Conservation (phyloP, 129 eudicot genomes). For the Flaveria ramosissima region DNA sequence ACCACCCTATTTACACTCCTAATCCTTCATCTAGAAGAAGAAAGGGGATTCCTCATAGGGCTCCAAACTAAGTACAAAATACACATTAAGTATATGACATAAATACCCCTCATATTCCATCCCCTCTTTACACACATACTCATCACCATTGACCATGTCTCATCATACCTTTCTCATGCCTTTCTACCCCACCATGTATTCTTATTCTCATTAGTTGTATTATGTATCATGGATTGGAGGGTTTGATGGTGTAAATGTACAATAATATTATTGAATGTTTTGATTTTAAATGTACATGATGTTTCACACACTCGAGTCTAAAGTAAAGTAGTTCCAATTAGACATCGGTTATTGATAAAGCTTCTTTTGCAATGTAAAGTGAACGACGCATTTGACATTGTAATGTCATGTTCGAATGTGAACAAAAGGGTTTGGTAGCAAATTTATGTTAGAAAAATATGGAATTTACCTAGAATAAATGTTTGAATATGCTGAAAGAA, state of each 20-base stretch:
- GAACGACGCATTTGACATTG: not conserved
- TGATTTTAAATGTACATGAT: conserved; percentile 17
- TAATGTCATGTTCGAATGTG: not conserved
- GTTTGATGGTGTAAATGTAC: conserved; percentile 23
- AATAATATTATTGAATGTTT: conserved; percentile 31
- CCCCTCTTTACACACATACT: conserved; percentile 28
- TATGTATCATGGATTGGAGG: conserved; percentile 24
- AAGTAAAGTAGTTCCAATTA: not conserved
- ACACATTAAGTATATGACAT: conserved; percentile 30
- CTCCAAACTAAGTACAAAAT: conserved; percentile 46
- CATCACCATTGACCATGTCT: conserved; percentile 38
- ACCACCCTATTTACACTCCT: conserved; percentile 76
- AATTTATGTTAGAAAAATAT: not conserved
- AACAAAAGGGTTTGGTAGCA: not conserved
- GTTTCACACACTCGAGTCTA: conserved; percentile 21
- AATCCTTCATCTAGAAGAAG: conserved; percentile 84
- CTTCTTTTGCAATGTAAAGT: not conserved
- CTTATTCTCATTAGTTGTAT: conserved; percentile 22
- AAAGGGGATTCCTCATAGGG: conserved; percentile 97
- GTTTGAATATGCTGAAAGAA: not conserved
- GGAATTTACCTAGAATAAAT: not conserved
- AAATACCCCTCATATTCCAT: conserved; percentile 23
- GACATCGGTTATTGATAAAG: not conserved
- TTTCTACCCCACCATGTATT: conserved; percentile 26
- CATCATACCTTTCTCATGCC: conserved; percentile 19